Evolutionary conservation across 306 rosid genomes (phyloP), one percentile per base, ranked within the genome.

Genomic region (Comarum palustre): DNA sequence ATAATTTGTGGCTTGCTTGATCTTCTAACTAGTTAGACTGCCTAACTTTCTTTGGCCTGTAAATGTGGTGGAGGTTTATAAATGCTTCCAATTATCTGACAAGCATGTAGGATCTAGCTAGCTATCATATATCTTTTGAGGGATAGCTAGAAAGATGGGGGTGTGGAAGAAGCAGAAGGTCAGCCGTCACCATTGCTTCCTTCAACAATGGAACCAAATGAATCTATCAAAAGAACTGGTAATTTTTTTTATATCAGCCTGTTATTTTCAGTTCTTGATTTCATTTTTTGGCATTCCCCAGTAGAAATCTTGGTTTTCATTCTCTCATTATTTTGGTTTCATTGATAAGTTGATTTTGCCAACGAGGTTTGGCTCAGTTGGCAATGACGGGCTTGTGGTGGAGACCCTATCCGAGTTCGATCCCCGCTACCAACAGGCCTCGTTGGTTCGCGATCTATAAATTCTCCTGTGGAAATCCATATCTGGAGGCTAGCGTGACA

Each of bases 211-310:
- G 69, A 45, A 66, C 11, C 9, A 6, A 58, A 4, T 22, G 45
- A 73, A 24, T 24, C 82, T 13, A 31, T 38, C 20, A 73, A 79
- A 67, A 57, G 82, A 79, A 79, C 78, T 13, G 82, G 82, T 73
- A 79, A 73, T 2, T 32, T 31, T 6, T 39, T 39, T 39, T 39
- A 55, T 6, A 22, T 64, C 38, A 8, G 6, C 17, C 4, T 24
- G 4, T 16, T 54, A 7, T 38, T 22, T 15, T 13, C 45, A 14
- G 14, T 66, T 55, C 16, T 69, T 13, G 17, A 6, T 15, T 36
- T 1, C 15, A 6, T 8, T 39, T 39, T 32, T 27, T 27, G 20
- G 57, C 39, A 59, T 24, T 7, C 54, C 20, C 54, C 13, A 42
- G 15, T 66, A n/a, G 29, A 38, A 41, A 29, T 27, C 17, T 5